Evolutionary conservation across 495 filamentous ascomycete species (phyloP).

Genomic region (Lepidopterella palustris): DNA sequence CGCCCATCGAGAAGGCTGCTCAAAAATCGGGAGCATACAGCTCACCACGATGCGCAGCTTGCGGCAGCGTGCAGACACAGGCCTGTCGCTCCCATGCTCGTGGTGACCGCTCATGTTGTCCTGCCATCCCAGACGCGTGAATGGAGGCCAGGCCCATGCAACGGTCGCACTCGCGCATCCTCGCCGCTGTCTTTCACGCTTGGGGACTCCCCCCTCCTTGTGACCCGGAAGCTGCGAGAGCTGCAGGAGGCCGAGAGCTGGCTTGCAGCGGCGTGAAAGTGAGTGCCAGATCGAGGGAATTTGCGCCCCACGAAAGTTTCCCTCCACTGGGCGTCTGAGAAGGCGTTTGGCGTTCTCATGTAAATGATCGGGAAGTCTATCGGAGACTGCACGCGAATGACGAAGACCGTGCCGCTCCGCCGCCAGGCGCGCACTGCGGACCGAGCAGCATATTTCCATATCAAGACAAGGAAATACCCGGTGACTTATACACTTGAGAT

Average conservation of each 20-base stretch:
- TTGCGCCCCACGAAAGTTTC: not conserved
- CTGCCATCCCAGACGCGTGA: not conserved
- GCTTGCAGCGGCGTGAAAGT: not conserved
- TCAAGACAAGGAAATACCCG: too few relatives aligned
- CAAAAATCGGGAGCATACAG: not conserved
- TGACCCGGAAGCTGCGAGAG: not conserved
- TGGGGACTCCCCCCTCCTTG: not conserved
- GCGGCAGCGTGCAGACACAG: not conserved
- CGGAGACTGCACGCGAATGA: too few relatives aligned
- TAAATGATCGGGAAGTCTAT: too few relatives aligned
- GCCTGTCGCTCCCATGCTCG: not conserved
- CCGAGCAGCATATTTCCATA: too few relatives aligned
- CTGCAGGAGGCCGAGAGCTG: not conserved
- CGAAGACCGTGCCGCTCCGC: not conserved
- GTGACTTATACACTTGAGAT: too few relatives aligned
- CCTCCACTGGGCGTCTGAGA: not conserved
- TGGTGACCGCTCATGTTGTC: not conserved
- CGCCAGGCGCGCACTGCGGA: too few relatives aligned
- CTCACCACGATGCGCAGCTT: not conserved
- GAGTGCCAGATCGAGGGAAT: not conserved
- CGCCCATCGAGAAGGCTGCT: not conserved
- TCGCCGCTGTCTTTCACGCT: not conserved
- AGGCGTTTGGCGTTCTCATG: too few relatives aligned
- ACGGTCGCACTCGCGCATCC: not conserved
- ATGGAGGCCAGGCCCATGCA: not conserved